Conservation (phyloP, 257 asterid genomes). For the Nicotiana attenuata region DNA sequence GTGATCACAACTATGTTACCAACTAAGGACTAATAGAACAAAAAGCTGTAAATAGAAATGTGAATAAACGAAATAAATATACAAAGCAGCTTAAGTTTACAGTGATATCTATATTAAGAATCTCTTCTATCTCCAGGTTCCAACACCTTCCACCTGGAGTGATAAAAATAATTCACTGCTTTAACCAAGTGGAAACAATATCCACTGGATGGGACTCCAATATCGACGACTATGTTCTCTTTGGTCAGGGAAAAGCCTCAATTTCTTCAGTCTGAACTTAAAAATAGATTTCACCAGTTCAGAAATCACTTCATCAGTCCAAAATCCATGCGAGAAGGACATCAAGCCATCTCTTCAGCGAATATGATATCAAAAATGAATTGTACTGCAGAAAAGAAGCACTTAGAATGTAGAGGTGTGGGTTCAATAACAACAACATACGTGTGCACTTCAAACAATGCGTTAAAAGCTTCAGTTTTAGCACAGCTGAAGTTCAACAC, state of each 20-base stretch:
- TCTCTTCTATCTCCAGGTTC: background rate
- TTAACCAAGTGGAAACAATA: background rate
- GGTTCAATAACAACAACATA: background rate
- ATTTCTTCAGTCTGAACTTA: background rate
- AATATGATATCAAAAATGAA: conserved; percentile 47
- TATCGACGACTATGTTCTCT: no score
- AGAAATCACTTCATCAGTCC: background rate
- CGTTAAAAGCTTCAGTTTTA: background rate
- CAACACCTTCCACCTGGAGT: background rate
- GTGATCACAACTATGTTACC: background rate
- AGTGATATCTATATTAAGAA: background rate
- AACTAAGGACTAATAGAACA: background rate
- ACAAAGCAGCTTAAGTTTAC: background rate
- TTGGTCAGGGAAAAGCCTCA: background rate
- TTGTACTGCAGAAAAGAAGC: conserved; percentile 41
- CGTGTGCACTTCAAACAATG: background rate
- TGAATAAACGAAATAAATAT: background rate
- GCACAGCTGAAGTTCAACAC: background rate
- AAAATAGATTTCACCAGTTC: background rate
- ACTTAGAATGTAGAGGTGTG: background rate
- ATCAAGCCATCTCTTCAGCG: conserved; percentile 61
- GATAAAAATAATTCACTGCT: background rate
- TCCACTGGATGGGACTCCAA: no score
- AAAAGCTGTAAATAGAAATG: background rate
- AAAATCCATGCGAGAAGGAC: background rate